Percentiles rank a stretch among this genome's conserved stretches.
phyloP scores from a whole-genome alignment of 1,139 yeast species.

The Blastobotrys aristatus region DNA sequence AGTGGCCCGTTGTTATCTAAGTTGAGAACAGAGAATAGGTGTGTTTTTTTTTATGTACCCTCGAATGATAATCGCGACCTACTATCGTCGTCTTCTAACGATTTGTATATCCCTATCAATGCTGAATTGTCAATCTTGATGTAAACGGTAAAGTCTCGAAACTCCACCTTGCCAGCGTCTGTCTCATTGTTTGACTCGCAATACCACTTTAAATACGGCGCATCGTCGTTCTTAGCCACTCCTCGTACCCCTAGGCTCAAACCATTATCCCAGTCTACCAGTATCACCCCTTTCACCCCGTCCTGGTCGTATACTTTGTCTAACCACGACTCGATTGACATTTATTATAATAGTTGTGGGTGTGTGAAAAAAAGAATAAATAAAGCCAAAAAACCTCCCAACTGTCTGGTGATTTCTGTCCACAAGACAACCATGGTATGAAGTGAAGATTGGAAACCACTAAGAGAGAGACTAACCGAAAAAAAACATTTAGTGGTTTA shows the following conservation, averaged over 20 bases:
- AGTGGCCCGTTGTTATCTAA: constrained; percentile 24
- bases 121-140: constrained; percentile 16
- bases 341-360: no score
- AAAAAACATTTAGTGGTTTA: constrained; percentile 22
- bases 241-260: constrained; percentile 31
- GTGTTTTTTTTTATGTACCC: constrained; percentile 9
- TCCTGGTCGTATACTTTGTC: constrained; percentile 24
- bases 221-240: constrained; percentile 27
- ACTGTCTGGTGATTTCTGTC: constrained; percentile 12
- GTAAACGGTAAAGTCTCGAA: constrained; percentile 15
- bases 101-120: constrained; percentile 21
- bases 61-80: constrained; percentile 9
- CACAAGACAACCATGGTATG: constrained; percentile 2
- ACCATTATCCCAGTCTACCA: constrained; percentile 25
- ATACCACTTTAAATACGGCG: constrained; percentile 25
- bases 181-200: constrained; percentile 11
- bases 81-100: constrained; percentile 1
- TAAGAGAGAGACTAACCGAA: not conserved
- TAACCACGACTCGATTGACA: constrained; percentile 23
- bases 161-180: constrained; percentile 17
- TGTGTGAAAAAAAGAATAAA: no score
- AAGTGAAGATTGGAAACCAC: not conserved
- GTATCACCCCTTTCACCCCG: constrained; percentile 26
- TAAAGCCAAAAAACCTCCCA: no score
- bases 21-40: constrained; percentile 18